Evolutionary conservation across 441 rosid genomes (phyloP), one percentile per base, ranked within the genome.

Genomic region (Rhodomyrtus psidioides): DNA sequence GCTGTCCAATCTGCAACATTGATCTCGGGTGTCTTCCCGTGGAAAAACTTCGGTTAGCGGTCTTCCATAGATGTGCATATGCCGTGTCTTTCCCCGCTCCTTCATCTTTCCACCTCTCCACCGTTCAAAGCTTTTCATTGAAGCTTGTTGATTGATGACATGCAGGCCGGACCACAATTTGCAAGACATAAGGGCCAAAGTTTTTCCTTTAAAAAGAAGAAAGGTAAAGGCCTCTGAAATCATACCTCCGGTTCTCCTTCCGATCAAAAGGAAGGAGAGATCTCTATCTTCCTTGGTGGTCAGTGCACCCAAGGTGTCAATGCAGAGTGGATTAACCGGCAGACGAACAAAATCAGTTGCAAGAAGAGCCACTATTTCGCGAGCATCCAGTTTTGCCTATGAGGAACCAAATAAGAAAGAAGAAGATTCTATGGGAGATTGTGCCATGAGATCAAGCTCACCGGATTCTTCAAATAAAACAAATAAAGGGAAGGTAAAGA

Each of bases 101-200:
- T 85, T 53, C 27, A 39, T 83, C 44, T 60, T 58, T 56, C 54
- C 9, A 5, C 44, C 55, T 51, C 57, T 53, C n/a, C 83, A 46
- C 59, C 53, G 54, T 28, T 23, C 39, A 82, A 49, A n/a, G 55
- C 39, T 28, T 27, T 27, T 53, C 44, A 51, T 16, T 82, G 27
- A 82, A 49, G 58, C 17, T 82, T 10, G 75, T 62, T 39, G 81
- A 84, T 87, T 88, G 57, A 83, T 83, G 84, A 75, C 62, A 4
- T 88, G 90, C 92, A 95, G 97, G 91, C 93, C 95, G 9, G 97
- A 95, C 90, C 95, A 94, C 91, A 94, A 91, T 90, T 85, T 94
- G 90, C 93, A 95, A 92, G 96, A 94, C 84, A 86, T 95, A 87
- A 91, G 96, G 85, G 92, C 93, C 49, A 95, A 94, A 85, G 90